Evolutionary conservation across 495 filamentous ascomycete species (phyloP).

Genomic region (Aspergillus bertholletiae): DNA sequence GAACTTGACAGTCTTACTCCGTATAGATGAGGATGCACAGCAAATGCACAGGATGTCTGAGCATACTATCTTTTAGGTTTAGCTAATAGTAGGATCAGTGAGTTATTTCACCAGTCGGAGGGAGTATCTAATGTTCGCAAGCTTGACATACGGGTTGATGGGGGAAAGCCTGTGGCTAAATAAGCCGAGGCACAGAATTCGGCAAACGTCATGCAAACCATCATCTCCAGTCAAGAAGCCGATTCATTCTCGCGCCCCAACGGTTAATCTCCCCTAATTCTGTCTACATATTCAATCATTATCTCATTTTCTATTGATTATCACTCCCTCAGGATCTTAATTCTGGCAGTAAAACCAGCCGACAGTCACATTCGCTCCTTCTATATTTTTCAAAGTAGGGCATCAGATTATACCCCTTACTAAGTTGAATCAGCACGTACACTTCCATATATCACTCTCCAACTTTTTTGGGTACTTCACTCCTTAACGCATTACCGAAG

Average conservation of each 20-base stretch:
- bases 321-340: neutral
- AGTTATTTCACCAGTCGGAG: too few relatives aligned
- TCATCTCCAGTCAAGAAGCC: slow-evolving; percentile 24
- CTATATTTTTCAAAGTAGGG: neutral
- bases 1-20: too few relatives aligned
- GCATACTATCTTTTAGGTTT: too few relatives aligned
- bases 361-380: neutral
- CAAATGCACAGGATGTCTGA: too few relatives aligned
- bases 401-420: neutral
- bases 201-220: slow-evolving; percentile 44
- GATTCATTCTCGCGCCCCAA: slow-evolving; percentile 31
- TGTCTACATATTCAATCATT: slow-evolving; percentile 3
- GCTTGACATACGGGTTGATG: too few relatives aligned
- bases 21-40: too few relatives aligned
- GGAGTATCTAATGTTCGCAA: too few relatives aligned
- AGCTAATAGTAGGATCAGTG: too few relatives aligned
- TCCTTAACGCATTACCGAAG: neutral
- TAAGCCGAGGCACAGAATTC: slow-evolving; percentile 41
- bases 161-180: neutral
- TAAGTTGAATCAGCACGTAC: neutral
- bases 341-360: neutral
- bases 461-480: neutral
- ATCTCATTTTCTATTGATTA: neutral
- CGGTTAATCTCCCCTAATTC: neutral
- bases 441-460: neutral